These are phyloP conservation scores for Agrocybe praecox DNA, from an alignment of 768 basidiomycete genomes.

Conservation along the genomic window DNA sequence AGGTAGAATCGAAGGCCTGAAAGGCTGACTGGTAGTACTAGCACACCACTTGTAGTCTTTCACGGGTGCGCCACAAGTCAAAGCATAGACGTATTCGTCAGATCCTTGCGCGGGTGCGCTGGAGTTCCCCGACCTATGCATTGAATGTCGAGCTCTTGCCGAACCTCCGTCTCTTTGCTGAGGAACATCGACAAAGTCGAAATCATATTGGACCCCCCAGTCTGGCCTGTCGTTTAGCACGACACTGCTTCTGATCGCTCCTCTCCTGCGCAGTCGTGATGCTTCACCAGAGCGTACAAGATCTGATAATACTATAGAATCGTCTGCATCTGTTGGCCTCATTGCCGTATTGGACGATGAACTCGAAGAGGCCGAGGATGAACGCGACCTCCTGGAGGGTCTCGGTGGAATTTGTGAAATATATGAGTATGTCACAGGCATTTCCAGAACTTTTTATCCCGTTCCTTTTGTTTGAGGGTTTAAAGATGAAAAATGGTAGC, in stretches of 20 bases:
- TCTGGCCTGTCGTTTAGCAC: conserved; percentile 39
- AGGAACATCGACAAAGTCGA: conserved; percentile 9
- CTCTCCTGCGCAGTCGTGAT: conserved; percentile 70
- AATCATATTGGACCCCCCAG: conserved; percentile 22
- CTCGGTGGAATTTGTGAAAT: no score
- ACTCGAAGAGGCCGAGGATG: background rate
- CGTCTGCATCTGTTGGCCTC: conserved; percentile 50
- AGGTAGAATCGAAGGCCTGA: conserved; percentile 38
- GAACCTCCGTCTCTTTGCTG: background rate
- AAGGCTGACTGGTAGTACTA: conserved; percentile 21
- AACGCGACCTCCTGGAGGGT: background rate
- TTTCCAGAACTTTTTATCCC: no score
- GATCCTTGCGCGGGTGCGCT: conserved; percentile 9
- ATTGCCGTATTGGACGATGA: background rate
- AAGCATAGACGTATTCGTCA: conserved; percentile 27
- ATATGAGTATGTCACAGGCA: no score
- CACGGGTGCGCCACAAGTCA: conserved; percentile 29
- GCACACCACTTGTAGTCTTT: conserved; percentile 11
- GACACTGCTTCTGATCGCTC: conserved; percentile 54
- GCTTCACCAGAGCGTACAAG: conserved; percentile 75
- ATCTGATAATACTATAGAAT: conserved; percentile 72
- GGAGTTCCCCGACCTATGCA: conserved; percentile 17
- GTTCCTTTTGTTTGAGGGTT: no score
- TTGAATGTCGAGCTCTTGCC: conserved; percentile 11
- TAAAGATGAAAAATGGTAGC: no score